Evolutionary conservation across 805 yeast genomes (phyloP), one percentile per base, ranked within the genome.

Genomic region (Wickerhamomyces xylosicus): DNA sequence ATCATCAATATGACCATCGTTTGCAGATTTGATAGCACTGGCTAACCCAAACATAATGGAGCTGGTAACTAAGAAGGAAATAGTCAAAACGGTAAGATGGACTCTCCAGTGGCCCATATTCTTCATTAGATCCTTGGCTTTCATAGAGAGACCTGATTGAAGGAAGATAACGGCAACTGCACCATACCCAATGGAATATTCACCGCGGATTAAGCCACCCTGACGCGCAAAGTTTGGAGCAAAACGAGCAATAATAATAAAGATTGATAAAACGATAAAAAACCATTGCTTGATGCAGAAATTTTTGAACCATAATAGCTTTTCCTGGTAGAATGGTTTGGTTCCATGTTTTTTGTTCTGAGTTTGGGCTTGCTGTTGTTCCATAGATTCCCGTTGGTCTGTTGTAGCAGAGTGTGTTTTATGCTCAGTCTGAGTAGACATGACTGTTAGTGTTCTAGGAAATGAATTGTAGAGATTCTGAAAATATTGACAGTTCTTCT

Each of bases 121-220:
- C n/a, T 59, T 62, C 54, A 76, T 39, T 36, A 87, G 62, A 21
- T 73, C 74, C 33, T 62, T 67, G 1, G 92, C 74, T 34, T 76
- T 66, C 79, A 86, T 86, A 22, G 85, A 74, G 20, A 86, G 58
- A 0, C 95, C 96, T 36, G 87, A 79, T 27, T 85, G 77, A 33
- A 87, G 62, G 62, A 87, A 86, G 42, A 87, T 87, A 34, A 84
- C 62, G 0, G 94, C 95, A 15, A 86, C 95, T 0, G 94, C 94
- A 28, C 87, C 85, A 54, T 86, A 87, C 11, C 80, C 81, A 27
- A 87, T 83, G 34, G 85, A 64, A 55, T 84, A 85, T 54, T 86
- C 76, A 5, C 79, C 89, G 44, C 71, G 65, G 29, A 86, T 74
- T 14, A 77, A 64, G 2, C 95, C 96, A 14, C 85, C 90, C 47